Evolutionary conservation across 148 eudicot species (phyloP), one percentile per base, ranked within the genome.

Genomic region (Cornus kousa): DNA sequence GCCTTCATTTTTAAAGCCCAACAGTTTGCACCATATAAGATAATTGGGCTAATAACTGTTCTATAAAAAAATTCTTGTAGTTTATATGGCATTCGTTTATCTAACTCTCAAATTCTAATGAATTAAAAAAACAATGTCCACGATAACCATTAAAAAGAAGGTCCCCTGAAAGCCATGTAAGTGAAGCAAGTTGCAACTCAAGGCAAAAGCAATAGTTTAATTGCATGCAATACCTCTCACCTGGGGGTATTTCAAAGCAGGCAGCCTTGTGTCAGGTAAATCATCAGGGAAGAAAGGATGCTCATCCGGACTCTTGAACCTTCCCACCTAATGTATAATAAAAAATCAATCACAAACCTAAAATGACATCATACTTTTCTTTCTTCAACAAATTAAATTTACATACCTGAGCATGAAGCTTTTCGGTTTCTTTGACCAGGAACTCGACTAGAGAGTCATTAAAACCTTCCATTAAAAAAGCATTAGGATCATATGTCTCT

Each of bases 231-330:
- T 32, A 22, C 22, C 70, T 43, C 48, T 85, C 83, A 93, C 99
- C 89, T 82, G 91, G 17, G 99, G 99, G 75, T 96, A 96, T 23
- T 89, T 82, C 68, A 93, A 53, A 78, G 95, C 94, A 40, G 98
- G 98, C 83, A 93, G 82, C 81, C 91, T 37, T 17, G 97, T 88
- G 33, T 90, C 86, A 23, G 95, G 97, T 73, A 96, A 88, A 71
- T 84, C 94, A 60, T 86, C 86, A 0, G 95, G 92, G 80, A 90
- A 96, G 87, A 96, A 96, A 65, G 98, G 95, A 88, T 93, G 99
- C 80, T 96, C 99, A 80, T 96, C 97, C 0, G 98, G 99, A 85
- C 97, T 88, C 83, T 80, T 80, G 78, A 90, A 96, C 79, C 99
- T 87, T 75, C 99, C 99, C 75, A 88, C 97, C 99, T 96, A 82